These are phyloP conservation scores for Zygotorulaspora sp. DNA, from an alignment of 805 yeast genomes.

Conservation along the genomic window DNA sequence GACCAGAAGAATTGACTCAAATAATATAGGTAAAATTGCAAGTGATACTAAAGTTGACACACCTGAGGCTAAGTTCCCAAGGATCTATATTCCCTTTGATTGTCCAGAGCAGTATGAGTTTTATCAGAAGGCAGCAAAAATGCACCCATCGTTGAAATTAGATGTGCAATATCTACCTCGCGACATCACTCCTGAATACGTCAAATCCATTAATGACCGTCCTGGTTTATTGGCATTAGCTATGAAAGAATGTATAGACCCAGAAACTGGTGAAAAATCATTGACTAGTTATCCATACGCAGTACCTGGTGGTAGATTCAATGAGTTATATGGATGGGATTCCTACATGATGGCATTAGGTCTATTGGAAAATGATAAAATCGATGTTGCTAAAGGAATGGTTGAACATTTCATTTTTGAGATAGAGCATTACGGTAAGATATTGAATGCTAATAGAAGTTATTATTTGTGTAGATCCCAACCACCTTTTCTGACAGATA, in stretches of 20 bases:
- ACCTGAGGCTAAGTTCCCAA: constrained; percentile 56
- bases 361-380: constrained; percentile 57
- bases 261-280: constrained; percentile 45
- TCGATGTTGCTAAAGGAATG: constrained; percentile 81
- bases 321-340: constrained; percentile 98
- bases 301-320: constrained; percentile 96
- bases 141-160: constrained; percentile 52
- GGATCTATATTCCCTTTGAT: constrained; percentile 71
- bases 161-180: constrained; percentile 77
- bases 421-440: constrained; percentile 84
- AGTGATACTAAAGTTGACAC: constrained; percentile 70
- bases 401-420: constrained; percentile 89
- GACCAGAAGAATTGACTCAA: constrained; percentile 63
- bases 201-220: constrained; percentile 66
- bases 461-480: constrained; percentile 90
- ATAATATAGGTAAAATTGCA: constrained; percentile 65
- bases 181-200: constrained; percentile 69
- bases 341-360: constrained; percentile 91
- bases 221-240: constrained; percentile 89
- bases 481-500: constrained; percentile 94
- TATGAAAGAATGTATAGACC: constrained; percentile 49
- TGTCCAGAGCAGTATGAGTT: constrained; percentile 71
- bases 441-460: constrained; percentile 88
- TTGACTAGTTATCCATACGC: constrained; percentile 75
- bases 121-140: constrained; percentile 49